Evolutionary conservation across 2,329 filamentous ascomycete genomes (phyloP).

Genomic region (Botrytis sinoallii): DNA sequence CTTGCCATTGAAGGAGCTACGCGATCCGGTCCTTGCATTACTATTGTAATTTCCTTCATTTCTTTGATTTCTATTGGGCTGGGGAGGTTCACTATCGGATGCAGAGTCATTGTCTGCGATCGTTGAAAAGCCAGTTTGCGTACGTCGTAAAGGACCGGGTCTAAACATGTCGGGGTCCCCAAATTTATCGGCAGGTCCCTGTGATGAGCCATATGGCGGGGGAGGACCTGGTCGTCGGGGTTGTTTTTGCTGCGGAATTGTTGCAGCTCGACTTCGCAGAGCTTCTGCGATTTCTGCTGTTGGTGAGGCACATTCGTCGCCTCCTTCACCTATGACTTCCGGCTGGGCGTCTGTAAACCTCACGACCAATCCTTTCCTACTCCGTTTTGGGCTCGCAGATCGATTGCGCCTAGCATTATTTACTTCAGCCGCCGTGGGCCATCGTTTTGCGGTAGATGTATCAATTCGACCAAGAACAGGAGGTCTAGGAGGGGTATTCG

Average conservation of each 20-base stretch:
- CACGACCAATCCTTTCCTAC: constrained; percentile 68
- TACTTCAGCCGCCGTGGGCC: constrained; percentile 48
- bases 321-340: constrained; percentile 84
- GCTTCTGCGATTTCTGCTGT: constrained; percentile 63
- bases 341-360: constrained; percentile 70
- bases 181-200: constrained; percentile 12
- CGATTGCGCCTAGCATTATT: constrained; percentile 26
- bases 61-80: neutral
- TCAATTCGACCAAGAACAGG: constrained; percentile 41
- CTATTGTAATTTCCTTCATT: constrained; percentile 4
- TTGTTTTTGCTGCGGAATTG: constrained; percentile 21
- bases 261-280: constrained; percentile 43
- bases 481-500: constrained; percentile 37
- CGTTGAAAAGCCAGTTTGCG: constrained; percentile 46
- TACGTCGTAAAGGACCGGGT: constrained; percentile 53
- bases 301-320: constrained; percentile 64
- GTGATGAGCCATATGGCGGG: constrained; percentile 13
- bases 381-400: constrained; percentile 41
- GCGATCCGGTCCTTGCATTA: constrained; percentile 11
- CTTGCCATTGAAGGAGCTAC: constrained; percentile 38
- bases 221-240: constrained; percentile 16
- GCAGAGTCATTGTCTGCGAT: constrained; percentile 13
- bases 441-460: constrained; percentile 48
- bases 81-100: constrained; percentile 5
- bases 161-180: constrained; percentile 41